Conservation (phyloP, 2,329 filamentous ascomycete genomes). For the Aspergillus sp. region DNA sequence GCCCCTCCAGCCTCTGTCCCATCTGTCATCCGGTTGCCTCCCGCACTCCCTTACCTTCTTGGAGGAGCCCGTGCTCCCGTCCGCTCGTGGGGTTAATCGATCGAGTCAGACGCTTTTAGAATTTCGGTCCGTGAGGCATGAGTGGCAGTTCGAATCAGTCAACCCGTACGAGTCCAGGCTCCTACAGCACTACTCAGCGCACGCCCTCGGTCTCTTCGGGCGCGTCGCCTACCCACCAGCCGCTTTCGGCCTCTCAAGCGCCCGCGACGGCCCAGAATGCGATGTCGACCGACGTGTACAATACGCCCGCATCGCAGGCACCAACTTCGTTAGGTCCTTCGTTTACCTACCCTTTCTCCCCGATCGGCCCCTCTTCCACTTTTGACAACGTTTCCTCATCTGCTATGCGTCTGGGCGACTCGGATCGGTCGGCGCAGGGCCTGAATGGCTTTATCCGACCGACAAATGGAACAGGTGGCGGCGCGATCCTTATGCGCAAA, state of each 20-base stretch:
- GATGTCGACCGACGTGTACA: conserved; percentile 48
- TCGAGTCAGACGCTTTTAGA: conserved; percentile 10
- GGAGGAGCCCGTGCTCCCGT: conserved; percentile 17
- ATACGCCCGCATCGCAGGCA: conserved; percentile 39
- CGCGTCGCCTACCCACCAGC: conserved; percentile 40
- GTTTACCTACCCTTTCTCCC: conserved; percentile 42
- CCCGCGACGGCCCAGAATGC: conserved; percentile 44
- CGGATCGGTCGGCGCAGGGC: conserved; percentile 38
- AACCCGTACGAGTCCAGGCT: conserved; percentile 45
- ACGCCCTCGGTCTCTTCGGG: conserved; percentile 43
- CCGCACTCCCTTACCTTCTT: conserved; percentile 19
- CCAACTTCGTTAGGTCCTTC: conserved; percentile 35
- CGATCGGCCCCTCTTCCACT: conserved; percentile 39
- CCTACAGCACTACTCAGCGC: conserved; percentile 42
- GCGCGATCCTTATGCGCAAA: conserved; percentile 59
- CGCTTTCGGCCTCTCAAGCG: conserved; percentile 36
- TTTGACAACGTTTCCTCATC: conserved; percentile 34
- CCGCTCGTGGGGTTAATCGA: conserved; percentile 17
- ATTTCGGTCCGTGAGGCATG: conserved; percentile 37
- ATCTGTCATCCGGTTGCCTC: conserved; percentile 18
- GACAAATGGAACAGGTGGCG: conserved; percentile 33
- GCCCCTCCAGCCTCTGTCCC: conserved; percentile 1
- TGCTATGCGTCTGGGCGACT: conserved; percentile 39
- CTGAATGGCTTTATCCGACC: conserved; percentile 38
- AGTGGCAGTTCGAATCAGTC: conserved; percentile 45